Conservation (phyloP, 176 grass and related monocot genomes). For the Tillandsia fasciculata region DNA sequence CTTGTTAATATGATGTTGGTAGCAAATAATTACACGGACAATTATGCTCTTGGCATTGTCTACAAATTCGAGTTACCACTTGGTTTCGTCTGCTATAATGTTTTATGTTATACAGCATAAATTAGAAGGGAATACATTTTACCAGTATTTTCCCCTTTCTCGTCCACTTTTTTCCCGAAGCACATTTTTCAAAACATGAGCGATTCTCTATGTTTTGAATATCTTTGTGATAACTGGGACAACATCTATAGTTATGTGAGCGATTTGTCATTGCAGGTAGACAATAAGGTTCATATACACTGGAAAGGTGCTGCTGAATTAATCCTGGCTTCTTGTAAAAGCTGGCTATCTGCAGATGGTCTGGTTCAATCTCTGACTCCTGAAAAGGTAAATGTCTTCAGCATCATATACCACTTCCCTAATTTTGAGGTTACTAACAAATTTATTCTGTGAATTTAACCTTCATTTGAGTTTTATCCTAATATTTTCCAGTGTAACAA, state of each 20-base stretch:
- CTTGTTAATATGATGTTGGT: no score
- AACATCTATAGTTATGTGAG: neutral
- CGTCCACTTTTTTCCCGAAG: neutral
- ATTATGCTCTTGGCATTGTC: no score
- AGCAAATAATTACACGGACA: no score
- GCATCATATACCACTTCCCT: no score
- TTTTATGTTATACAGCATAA: no score
- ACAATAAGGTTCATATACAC: slow-evolving; percentile 63
- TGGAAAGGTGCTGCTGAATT: slow-evolving; percentile 99
- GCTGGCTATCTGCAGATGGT: slow-evolving; percentile 54
- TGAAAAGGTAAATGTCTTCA: slow-evolving; percentile 37
- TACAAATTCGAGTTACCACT: no score
- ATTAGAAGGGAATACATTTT: no score
- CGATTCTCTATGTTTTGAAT: neutral
- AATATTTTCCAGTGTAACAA: neutral
- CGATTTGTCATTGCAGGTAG: slow-evolving; percentile 32
- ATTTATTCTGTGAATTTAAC: no score
- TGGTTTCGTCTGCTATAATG: no score
- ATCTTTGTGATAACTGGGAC: neutral
- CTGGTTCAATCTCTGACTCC: slow-evolving; percentile 37
- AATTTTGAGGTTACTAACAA: no score
- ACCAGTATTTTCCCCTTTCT: neutral
- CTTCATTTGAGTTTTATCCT: no score
- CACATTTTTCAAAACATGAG: neutral
- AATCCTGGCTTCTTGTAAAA: slow-evolving; percentile 60